phyloP scores from a whole-genome alignment of 2,329 filamentous ascomycete species.

The Diaporthe caulivora region DNA sequence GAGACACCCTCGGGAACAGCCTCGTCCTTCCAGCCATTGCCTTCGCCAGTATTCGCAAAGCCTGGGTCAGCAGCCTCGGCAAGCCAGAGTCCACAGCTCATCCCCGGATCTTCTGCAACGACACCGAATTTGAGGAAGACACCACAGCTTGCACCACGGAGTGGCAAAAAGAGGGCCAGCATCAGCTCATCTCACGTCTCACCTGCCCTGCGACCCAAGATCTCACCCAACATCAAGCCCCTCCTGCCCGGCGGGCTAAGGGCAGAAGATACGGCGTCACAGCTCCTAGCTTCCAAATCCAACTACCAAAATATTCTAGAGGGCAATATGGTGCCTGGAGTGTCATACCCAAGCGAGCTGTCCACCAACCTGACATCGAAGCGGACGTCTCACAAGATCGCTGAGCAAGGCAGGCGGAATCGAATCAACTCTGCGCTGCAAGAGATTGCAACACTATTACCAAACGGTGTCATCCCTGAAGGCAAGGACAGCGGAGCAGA shows the following conservation, averaged over 20 bases:
- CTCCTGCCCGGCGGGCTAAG: constrained; percentile 75
- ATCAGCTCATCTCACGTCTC: constrained; percentile 82
- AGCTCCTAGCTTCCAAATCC: constrained; percentile 90
- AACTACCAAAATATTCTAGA: constrained; percentile 99
- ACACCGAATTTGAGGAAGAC: constrained; percentile 62
- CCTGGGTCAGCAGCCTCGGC: constrained; percentile 62
- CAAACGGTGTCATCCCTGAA: constrained; percentile 49
- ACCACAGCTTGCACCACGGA: constrained; percentile 67
- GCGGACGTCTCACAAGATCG: constrained; percentile 96
- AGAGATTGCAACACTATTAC: constrained; percentile 90
- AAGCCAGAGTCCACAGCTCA: constrained; percentile 75
- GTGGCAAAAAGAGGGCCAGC: constrained; percentile 77
- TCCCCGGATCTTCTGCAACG: constrained; percentile 61
- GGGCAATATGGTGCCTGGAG: constrained; percentile 89
- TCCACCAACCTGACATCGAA: constrained; percentile 96
- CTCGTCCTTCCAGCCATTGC: constrained; percentile 61
- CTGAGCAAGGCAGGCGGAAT: constrained; percentile 94
- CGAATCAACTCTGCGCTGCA: constrained; percentile 94
- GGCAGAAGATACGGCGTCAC: constrained; percentile 72
- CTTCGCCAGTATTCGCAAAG: constrained; percentile 61
- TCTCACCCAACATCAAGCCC: constrained; percentile 95
- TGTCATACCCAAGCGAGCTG: constrained; percentile 89
- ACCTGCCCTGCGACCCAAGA: constrained; percentile 87
- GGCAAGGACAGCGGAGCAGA: constrained; percentile 58
- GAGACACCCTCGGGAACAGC: constrained; percentile 62